Evolutionary conservation across 495 filamentous ascomycete genomes (phyloP).

Genomic region (Daldinia childiae): DNA sequence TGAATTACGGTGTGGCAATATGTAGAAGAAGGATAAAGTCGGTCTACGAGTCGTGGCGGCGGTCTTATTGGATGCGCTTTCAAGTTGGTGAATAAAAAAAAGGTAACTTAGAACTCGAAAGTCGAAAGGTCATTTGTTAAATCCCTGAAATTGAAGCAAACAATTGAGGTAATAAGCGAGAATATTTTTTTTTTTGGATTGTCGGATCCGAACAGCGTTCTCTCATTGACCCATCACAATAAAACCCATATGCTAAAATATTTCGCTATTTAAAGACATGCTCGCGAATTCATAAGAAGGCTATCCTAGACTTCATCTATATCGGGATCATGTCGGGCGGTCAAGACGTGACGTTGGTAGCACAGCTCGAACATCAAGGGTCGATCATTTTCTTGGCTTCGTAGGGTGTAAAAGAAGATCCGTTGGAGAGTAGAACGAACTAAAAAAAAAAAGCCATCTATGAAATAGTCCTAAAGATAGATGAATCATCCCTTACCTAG

Average conservation of each 20-base stretch:
- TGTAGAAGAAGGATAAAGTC: not conserved
- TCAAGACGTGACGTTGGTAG: slow-evolving; percentile 9
- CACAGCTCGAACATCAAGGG: slow-evolving; percentile 8
- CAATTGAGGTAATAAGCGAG: not conserved
- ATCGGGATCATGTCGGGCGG: not conserved
- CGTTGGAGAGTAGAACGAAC: slow-evolving; percentile 13
- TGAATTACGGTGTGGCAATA: slow-evolving; percentile 3
- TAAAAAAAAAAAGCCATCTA: not conserved
- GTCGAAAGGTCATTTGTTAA: not conserved
- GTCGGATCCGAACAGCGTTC: not conserved
- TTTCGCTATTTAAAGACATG: not conserved
- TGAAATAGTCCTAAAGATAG: not conserved
- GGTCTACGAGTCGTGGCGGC: not conserved
- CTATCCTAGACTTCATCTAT: not conserved
- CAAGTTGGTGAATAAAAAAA: not conserved
- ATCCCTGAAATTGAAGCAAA: slow-evolving; percentile 13
- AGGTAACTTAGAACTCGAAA: not conserved
- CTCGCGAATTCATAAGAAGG: not conserved
- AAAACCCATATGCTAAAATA: not conserved
- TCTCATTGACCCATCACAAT: not conserved
- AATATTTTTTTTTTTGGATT: no score
- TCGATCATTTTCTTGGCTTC: slow-evolving; percentile 31
- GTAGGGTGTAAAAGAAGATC: slow-evolving; percentile 37
- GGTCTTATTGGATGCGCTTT: not conserved
- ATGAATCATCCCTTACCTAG: not conserved